These are phyloP conservation scores for Eucalyptus pauciflora DNA, from an alignment of 345 rosid genomes.

Conservation along the genomic window DNA sequence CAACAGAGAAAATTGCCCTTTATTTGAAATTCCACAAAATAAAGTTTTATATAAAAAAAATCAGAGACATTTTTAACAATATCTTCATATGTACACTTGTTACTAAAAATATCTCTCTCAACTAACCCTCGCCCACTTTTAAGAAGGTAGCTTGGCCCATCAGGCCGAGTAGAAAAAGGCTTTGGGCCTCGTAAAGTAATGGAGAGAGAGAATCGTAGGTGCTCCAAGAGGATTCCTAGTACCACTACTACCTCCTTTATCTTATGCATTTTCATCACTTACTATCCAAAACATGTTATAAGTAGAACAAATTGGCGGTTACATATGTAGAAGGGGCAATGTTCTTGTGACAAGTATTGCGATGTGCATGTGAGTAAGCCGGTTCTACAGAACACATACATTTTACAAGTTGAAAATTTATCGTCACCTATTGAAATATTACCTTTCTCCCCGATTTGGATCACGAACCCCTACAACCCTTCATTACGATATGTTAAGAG, in stretches of 20 bases:
- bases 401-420: neutral
- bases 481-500: neutral
- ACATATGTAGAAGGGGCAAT: neutral
- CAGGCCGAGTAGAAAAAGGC: neutral
- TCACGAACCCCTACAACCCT: accelerated
- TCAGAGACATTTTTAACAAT: neutral
- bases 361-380: neutral
- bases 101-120: neutral
- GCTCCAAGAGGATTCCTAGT: neutral
- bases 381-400: neutral
- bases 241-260: neutral
- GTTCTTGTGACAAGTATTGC: neutral
- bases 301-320: neutral
- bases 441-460: accelerated
- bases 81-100: neutral
- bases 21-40: neutral
- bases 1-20: neutral
- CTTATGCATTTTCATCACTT: neutral
- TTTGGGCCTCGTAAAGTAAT: neutral
- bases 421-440: accelerated
- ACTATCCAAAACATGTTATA: neutral
- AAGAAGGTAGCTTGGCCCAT: neutral
- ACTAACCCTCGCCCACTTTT: neutral
- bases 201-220: neutral
- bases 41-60: neutral